These are phyloP conservation scores for Cadophora sp. DNA, from an alignment of 2,329 filamentous ascomycete species.

Conservation along the genomic window DNA sequence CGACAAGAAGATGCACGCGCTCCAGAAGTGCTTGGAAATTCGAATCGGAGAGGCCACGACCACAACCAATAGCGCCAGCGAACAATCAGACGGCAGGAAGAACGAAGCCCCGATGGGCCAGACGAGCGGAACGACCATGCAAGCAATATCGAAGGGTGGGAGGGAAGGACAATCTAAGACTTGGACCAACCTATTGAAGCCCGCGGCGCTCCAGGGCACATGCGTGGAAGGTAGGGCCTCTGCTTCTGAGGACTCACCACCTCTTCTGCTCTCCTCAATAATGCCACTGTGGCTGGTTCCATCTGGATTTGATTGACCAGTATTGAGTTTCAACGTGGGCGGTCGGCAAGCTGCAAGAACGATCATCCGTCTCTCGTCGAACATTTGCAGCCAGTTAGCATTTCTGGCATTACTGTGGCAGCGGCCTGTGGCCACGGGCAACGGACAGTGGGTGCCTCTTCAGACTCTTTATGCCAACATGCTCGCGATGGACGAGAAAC, in stretches of 20 bases:
- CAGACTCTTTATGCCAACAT: not conserved
- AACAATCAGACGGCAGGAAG: not conserved
- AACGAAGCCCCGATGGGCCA: not conserved
- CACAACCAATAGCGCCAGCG: not conserved
- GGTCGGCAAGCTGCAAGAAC: constrained; percentile 8
- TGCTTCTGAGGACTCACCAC: too few relatives aligned
- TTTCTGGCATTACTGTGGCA: constrained; percentile 8
- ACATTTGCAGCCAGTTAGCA: constrained; percentile 23
- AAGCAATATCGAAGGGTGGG: not conserved
- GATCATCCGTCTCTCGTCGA: constrained; percentile 27
- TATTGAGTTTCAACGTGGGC: constrained; percentile 26
- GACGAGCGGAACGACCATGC: not conserved
- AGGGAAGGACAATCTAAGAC: too few relatives aligned
- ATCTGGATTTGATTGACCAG: not conserved
- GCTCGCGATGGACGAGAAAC: not conserved
- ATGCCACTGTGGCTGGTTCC: not conserved
- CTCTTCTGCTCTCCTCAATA: too few relatives aligned
- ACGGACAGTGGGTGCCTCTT: not conserved
- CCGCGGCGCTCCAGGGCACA: not conserved
- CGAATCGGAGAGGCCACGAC: not conserved
- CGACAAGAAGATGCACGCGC: too few relatives aligned
- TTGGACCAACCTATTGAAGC: not conserved
- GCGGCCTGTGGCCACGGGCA: not conserved
- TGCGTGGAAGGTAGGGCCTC: not conserved
- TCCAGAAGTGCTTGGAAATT: not conserved